A percentile compares a stretch with the other conserved stretches of the same genome.
phyloP scores from a whole-genome alignment of 2,329 filamentous ascomycete genomes.

The Botrytis hyacinthi region DNA sequence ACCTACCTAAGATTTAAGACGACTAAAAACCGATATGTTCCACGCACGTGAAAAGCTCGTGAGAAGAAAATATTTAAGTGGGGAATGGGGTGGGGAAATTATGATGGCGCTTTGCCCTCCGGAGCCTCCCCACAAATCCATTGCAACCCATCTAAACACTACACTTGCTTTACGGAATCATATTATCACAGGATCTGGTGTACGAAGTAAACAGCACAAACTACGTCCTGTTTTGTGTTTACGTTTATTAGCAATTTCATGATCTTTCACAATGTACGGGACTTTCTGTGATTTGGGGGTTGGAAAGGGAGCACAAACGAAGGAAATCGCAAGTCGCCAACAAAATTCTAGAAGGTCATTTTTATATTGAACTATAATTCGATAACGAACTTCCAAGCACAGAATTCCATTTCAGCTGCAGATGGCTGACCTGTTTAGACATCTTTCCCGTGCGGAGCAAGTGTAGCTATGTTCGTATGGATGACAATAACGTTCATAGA shows the following conservation, averaged over 20 bases:
- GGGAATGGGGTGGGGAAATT: not conserved
- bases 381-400: not conserved
- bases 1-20: not conserved
- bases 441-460: not conserved
- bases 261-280: not conserved
- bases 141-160: not conserved
- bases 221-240: not conserved
- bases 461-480: not conserved
- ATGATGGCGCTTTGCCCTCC: not conserved
- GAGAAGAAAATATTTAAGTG: slow-evolving; percentile 14
- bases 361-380: not conserved
- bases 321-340: not conserved
- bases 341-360: not conserved
- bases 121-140: not conserved
- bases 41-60: slow-evolving; percentile 17
- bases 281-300: not conserved
- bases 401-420: not conserved
- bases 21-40: not conserved
- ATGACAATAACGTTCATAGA: not conserved
- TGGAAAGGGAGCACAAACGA: not conserved
- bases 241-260: not conserved
- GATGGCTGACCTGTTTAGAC: not conserved
- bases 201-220: not conserved
- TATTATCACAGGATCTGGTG: not conserved
- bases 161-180: not conserved